A percentile compares a stretch with the other conserved stretches of the same genome.
Evolutionary conservation across 108 stramenopile species (phyloP).

Genomic region (Conticribra guillardii): DNA sequence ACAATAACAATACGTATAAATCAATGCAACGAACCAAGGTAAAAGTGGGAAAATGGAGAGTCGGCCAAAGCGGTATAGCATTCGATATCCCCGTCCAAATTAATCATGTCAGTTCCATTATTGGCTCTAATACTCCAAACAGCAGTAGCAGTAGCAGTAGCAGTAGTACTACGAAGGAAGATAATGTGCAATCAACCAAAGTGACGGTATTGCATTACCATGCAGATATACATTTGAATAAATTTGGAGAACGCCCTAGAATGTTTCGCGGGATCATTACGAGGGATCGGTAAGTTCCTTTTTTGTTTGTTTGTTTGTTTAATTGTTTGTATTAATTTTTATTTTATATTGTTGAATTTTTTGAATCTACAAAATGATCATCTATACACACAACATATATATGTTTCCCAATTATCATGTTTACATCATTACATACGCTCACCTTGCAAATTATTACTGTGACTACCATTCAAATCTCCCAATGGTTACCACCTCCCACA

Average conservation of each 20-base stretch:
- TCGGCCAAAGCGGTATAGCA: conserved; percentile 55
- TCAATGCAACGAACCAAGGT: conserved; percentile 9
- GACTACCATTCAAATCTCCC: not conserved
- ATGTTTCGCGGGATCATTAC: conserved; percentile 69
- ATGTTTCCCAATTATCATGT: too few species aligned
- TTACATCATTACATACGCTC: not conserved
- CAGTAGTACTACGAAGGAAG: conserved; percentile 4
- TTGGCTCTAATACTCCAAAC: too few species aligned
- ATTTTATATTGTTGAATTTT: not conserved
- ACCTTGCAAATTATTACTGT: not conserved
- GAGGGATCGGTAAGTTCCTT: conserved; percentile 48
- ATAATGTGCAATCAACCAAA: not conserved
- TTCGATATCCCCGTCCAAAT: conserved; percentile 47
- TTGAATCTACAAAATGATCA: not conserved
- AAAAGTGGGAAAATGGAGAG: conserved; percentile 59
- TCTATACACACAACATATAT: too few species aligned
- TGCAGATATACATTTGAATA: conserved; percentile 71
- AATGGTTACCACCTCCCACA: too few species aligned
- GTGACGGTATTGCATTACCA: conserved; percentile 58
- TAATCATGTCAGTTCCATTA: not conserved
- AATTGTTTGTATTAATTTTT: not conserved
- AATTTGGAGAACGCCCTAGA: conserved; percentile 68
- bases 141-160: too few species aligned
- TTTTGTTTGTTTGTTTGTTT: not conserved
- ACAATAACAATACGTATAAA: too few species aligned